phyloP scores from a whole-genome alignment of 805 yeast species.

The Saccharomycopsis fodiens region DNA sequence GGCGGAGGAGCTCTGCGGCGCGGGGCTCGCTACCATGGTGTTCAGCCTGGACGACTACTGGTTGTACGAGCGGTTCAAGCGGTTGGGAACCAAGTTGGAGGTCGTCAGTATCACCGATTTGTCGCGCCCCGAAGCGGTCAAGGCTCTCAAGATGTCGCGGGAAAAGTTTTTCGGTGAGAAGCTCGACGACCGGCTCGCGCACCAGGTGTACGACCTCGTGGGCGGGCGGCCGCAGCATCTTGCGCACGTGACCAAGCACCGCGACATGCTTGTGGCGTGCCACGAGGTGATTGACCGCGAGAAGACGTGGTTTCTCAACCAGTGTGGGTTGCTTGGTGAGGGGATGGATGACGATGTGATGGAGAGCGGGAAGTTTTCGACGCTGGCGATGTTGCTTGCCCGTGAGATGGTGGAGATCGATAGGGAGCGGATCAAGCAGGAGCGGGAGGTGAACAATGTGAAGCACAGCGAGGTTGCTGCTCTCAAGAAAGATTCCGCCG shows the following conservation, averaged over 20 bases:
- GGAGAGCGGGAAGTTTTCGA: conserved; percentile 72
- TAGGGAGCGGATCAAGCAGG: conserved; percentile 26
- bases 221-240: conserved; percentile 86
- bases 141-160: conserved; percentile 48
- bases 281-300: conserved; percentile 70
- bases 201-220: conserved; percentile 54
- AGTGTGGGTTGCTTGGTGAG: conserved; percentile 69
- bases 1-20: conserved; percentile 70
- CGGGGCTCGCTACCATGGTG: conserved; percentile 59
- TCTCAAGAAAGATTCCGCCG: background rate
- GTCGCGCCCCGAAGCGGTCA: conserved; percentile 44
- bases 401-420: conserved; percentile 67
- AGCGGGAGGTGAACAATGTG: conserved; percentile 1
- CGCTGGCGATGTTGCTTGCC: conserved; percentile 68
- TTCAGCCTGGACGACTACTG: conserved; percentile 79
- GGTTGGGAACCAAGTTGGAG: conserved; percentile 66
- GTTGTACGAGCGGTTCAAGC: conserved; percentile 71
- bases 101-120: conserved; percentile 64
- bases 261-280: conserved; percentile 51
- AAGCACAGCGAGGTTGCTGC: background rate
- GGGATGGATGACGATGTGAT: conserved; percentile 87
- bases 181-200: conserved; percentile 35
- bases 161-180: conserved; percentile 33
- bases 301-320: conserved; percentile 79
- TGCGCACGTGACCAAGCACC: conserved; percentile 57